Evolutionary conservation across 2,329 filamentous ascomycete species (phyloP).

Genomic region (Fusarium veterinarium): DNA sequence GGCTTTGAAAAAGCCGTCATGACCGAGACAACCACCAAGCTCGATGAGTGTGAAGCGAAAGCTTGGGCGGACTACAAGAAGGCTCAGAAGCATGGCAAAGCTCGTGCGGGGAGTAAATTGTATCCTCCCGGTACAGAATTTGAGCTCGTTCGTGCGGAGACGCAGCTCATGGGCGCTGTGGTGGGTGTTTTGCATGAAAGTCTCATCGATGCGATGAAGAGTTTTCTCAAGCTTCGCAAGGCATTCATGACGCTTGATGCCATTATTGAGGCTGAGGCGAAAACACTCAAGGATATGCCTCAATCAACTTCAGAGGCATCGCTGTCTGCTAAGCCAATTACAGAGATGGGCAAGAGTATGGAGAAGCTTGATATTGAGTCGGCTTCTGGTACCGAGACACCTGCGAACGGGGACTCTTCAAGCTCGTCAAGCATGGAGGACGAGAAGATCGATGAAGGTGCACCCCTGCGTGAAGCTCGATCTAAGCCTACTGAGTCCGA

Average conservation of each 20-base stretch:
- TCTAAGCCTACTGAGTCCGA: slow-evolving; percentile 62
- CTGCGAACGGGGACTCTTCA: slow-evolving; percentile 44
- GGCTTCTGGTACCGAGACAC: slow-evolving; percentile 57
- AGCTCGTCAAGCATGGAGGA: slow-evolving; percentile 34
- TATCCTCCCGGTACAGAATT: slow-evolving; percentile 91
- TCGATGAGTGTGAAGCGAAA: slow-evolving; percentile 80
- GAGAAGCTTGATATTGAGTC: slow-evolving; percentile 46
- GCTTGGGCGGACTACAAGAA: slow-evolving; percentile 82
- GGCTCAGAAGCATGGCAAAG: slow-evolving; percentile 71
- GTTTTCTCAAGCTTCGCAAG: slow-evolving; percentile 92
- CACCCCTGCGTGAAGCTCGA: slow-evolving; percentile 38
- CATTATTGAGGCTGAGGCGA: slow-evolving; percentile 80
- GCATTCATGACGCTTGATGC: slow-evolving; percentile 85
- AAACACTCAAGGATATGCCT: slow-evolving; percentile 47
- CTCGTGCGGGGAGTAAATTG: slow-evolving; percentile 57
- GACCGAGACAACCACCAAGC: slow-evolving; percentile 78
- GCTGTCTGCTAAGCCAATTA: slow-evolving; percentile 12
- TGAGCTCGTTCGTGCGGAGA: slow-evolving; percentile 83
- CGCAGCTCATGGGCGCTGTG: slow-evolving; percentile 89
- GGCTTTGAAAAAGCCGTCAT: slow-evolving; percentile 94
- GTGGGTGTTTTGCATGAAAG: slow-evolving; percentile 93
- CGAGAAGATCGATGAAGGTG: slow-evolving; percentile 36
- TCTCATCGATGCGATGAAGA: slow-evolving; percentile 88
- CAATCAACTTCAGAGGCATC: slow-evolving; percentile 7
- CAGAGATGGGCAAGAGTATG: slow-evolving; percentile 49